A percentile compares a stretch with the other conserved stretches of the same genome.
These are phyloP conservation scores for Aspergillus diversus DNA, from an alignment of 495 filamentous ascomycete species.

Conservation along the genomic window DNA sequence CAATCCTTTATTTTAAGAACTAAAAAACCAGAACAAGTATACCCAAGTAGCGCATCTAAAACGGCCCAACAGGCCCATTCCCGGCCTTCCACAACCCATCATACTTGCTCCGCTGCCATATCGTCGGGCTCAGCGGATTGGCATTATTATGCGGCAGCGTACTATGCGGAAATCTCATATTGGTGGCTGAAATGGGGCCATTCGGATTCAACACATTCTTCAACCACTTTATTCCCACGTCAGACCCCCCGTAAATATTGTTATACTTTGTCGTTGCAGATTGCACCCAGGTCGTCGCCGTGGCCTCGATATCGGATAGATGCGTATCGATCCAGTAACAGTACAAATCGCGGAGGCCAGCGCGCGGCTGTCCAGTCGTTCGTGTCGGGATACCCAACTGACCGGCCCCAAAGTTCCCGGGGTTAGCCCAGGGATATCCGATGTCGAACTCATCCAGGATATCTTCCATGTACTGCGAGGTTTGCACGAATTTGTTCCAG, in stretches of 20 bases:
- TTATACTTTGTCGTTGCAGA: not conserved
- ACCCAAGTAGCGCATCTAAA: not conserved
- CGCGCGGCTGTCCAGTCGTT: not conserved
- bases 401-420: not conserved
- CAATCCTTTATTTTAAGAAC: not conserved
- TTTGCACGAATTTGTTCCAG: not conserved
- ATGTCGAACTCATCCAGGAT: not conserved
- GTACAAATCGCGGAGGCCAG: slow-evolving; percentile 3
- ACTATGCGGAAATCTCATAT: not conserved
- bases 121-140: not conserved
- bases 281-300: not conserved
- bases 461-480: not conserved
- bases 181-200: not conserved
- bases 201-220: not conserved
- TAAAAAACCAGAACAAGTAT: not conserved
- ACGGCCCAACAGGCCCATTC: not conserved
- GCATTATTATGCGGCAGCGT: not conserved
- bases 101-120: not conserved
- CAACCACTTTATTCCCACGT: not conserved
- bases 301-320: not conserved
- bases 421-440: not conserved
- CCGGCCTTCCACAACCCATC: slow-evolving; percentile 1
- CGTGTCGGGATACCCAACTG: not conserved
- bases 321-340: slow-evolving; percentile 6
- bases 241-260: not conserved